Evolutionary conservation across 169 alveolate genomes (phyloP).

Genomic region (Perkinsus olseni): DNA sequence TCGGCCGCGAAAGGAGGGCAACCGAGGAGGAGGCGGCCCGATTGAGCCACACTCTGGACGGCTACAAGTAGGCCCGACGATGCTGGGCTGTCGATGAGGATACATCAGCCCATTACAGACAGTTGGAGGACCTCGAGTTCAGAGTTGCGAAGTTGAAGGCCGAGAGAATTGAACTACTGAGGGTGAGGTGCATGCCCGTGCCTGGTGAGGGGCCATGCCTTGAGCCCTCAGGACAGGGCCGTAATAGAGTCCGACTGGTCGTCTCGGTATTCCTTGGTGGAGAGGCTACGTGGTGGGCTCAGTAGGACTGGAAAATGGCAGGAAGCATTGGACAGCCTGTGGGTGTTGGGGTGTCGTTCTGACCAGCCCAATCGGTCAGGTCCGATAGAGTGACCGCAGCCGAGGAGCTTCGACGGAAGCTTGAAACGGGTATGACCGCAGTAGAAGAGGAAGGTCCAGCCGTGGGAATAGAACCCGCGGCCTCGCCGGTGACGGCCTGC

Average conservation of each 20-base stretch:
- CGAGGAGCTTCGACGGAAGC: neutral
- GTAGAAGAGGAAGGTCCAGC: neutral
- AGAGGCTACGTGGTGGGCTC: neutral
- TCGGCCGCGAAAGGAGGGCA: neutral
- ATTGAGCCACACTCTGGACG: neutral
- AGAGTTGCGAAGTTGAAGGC: neutral
- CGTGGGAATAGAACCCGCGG: neutral
- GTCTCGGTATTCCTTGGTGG: neutral
- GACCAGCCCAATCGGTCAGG: neutral
- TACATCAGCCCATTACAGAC: neutral
- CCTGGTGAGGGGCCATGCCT: neutral
- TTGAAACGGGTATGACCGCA: neutral
- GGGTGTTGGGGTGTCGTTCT: neutral
- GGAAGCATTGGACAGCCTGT: neutral
- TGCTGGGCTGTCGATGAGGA: neutral
- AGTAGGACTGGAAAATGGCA: neutral
- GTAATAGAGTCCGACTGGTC: neutral
- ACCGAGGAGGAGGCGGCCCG: neutral
- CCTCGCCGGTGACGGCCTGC: neutral
- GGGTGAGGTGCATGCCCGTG: neutral
- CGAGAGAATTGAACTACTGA: neutral
- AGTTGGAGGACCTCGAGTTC: neutral
- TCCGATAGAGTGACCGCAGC: neutral
- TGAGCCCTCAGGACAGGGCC: neutral
- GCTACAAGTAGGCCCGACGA: neutral